Conservation (phyloP, 768 basidiomycete species). For the Sarcomyxa edulis region DNA sequence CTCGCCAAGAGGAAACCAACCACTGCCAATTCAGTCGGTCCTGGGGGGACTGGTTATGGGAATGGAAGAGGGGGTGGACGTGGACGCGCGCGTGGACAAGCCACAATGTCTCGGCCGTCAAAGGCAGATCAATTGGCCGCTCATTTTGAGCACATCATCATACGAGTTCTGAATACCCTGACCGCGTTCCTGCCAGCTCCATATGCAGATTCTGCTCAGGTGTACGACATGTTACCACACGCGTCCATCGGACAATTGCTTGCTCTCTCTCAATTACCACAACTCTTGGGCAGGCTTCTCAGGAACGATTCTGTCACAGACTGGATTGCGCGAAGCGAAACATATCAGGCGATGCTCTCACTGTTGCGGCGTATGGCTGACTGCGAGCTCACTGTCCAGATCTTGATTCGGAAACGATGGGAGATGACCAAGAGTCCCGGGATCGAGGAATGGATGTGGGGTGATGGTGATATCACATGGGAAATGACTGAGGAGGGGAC, state of each 20-base stretch:
- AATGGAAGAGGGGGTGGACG: slow-evolving; percentile 8
- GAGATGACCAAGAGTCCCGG: slow-evolving; percentile 33
- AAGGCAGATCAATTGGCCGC: slow-evolving; percentile 13
- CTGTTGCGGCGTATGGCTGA: slow-evolving; percentile 44
- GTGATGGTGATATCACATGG: slow-evolving; percentile 37
- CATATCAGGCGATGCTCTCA: slow-evolving; percentile 44
- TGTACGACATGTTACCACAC: slow-evolving; percentile 48
- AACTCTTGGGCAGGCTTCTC: slow-evolving; percentile 37
- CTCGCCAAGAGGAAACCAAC: slow-evolving; percentile 19
- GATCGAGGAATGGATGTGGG: slow-evolving; percentile 44
- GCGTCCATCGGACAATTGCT: slow-evolving; percentile 35
- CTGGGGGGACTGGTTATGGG: slow-evolving; percentile 49
- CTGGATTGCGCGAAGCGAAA: slow-evolving; percentile 41
- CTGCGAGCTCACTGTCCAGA: slow-evolving; percentile 42
- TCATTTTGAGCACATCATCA: slow-evolving; percentile 35
- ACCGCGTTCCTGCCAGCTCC: slow-evolving; percentile 39
- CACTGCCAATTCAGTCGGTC: slow-evolving; percentile 31
- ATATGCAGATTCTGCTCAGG: slow-evolving; percentile 34
- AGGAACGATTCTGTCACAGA: slow-evolving; percentile 53
- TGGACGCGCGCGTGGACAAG: neutral
- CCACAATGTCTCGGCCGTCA: neutral
- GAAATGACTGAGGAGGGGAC: slow-evolving; percentile 20
- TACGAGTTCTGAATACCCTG: slow-evolving; percentile 32
- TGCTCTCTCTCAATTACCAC: slow-evolving; percentile 40
- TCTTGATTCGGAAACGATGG: slow-evolving; percentile 34